Conservation (phyloP, 257 asterid species). For the Plantago elongata region DNA sequence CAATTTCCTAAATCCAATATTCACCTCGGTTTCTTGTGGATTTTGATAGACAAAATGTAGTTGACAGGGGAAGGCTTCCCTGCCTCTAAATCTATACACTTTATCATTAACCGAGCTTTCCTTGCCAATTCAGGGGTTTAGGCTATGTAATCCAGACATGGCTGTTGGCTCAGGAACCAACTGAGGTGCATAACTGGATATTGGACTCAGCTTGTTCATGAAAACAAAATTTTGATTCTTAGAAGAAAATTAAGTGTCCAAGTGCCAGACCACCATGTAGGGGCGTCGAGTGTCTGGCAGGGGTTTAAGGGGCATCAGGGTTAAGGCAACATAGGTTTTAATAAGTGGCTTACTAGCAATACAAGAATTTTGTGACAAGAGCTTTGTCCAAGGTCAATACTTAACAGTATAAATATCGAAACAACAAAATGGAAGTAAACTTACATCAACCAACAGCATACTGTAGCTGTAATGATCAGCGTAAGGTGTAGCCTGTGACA, state of each 20-base stretch:
- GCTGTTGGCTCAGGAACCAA: no score
- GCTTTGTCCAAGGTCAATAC: conserved; percentile 5
- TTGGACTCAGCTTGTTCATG: no score
- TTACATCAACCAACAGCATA: conserved; percentile 99
- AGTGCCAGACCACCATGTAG: no score
- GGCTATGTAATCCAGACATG: no score
- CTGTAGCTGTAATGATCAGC: conserved; percentile 85
- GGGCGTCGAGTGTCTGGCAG: no score
- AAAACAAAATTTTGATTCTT: no score
- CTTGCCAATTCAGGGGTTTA: background rate
- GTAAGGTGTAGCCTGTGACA: conserved; percentile 84
- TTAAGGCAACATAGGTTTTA: no score
- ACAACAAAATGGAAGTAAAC: conserved; percentile 27
- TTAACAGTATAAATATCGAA: background rate
- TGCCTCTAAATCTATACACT: conserved; percentile 8
- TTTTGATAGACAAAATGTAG: conserved; percentile 9
- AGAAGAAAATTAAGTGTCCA: no score
- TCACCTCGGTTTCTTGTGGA: background rate
- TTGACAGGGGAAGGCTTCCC: background rate
- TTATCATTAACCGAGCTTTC: conserved; percentile 1
- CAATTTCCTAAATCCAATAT: background rate
- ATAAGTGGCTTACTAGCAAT: conserved; percentile 9
- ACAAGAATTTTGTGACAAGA: conserved; percentile 5
- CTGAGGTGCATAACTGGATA: no score
- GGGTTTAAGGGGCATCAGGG: no score